phyloP scores from a whole-genome alignment of 495 filamentous ascomycete species.

The Podospora appendiculata region DNA sequence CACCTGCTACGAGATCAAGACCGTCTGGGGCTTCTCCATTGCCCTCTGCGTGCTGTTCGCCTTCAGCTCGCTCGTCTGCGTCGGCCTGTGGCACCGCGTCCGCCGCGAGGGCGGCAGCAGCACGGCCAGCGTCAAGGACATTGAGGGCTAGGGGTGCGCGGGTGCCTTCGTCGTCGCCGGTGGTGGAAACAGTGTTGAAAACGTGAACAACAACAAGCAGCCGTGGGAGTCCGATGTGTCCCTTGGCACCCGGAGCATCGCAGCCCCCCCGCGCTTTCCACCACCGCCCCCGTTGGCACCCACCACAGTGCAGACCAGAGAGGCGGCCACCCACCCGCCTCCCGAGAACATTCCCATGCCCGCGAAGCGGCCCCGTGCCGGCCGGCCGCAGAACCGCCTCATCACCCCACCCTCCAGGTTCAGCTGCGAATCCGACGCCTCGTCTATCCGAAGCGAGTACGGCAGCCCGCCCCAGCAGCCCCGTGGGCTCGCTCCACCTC shows the following conservation, averaged over 20 bases:
- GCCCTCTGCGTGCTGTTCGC: constrained; percentile 72
- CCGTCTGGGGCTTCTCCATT: constrained; percentile 83
- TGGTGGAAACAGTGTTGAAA: no score
- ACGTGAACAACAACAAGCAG: background rate
- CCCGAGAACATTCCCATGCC: constrained; percentile 1
- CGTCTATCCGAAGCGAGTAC: background rate
- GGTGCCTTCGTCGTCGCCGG: constrained; percentile 17
- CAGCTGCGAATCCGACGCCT: constrained; percentile 15
- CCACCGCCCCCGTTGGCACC: constrained; percentile 24
- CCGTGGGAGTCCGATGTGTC: constrained; percentile 17
- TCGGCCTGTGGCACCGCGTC: constrained; percentile 31
- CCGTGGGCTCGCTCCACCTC: constrained; percentile 10
- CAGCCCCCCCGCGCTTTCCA: constrained; percentile 13
- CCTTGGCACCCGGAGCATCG: constrained; percentile 15
- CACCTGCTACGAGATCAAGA: constrained; percentile 80
- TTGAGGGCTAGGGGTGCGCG: constrained; percentile 38
- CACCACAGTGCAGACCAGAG: constrained; percentile 6
- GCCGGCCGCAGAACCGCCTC: constrained; percentile 1
- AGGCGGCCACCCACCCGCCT: background rate
- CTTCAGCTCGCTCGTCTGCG: constrained; percentile 50
- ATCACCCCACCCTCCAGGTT: constrained; percentile 4
- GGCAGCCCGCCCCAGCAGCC: constrained; percentile 4
- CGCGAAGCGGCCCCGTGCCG: constrained; percentile 1
- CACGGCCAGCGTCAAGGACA: background rate
- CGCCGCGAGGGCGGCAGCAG: constrained; percentile 14